Evolutionary conservation across 1,284 basidiomycete species (phyloP).

Genomic region (Leucoagaricus sp.): DNA sequence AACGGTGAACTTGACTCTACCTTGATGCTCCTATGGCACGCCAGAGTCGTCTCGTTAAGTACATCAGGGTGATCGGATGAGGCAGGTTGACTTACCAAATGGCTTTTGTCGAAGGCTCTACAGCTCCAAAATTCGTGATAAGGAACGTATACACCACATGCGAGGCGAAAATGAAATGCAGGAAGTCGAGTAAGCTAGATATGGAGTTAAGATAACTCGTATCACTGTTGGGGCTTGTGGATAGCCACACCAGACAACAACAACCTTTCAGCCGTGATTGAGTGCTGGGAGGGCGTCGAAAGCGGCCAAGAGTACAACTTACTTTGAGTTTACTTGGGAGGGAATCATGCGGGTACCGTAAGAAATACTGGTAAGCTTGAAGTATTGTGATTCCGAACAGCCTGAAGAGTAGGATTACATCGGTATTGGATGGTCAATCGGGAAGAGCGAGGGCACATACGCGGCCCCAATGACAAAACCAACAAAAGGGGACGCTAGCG

Average conservation of each 20-base stretch:
- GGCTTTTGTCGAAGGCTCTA: neutral
- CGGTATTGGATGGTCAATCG: too few relatives aligned
- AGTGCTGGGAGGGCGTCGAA: neutral
- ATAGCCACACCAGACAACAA: neutral
- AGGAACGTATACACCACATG: neutral
- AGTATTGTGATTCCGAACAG: neutral
- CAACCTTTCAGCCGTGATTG: neutral
- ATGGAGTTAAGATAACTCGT: neutral
- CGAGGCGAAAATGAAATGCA: constrained; percentile 1
- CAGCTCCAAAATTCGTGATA: neutral
- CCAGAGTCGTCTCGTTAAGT: neutral
- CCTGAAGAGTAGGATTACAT: neutral
- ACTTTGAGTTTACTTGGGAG: neutral
- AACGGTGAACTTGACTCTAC: too few relatives aligned
- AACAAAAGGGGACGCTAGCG: neutral
- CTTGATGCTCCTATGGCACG: constrained; percentile 8
- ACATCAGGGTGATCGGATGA: neutral
- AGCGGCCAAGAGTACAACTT: neutral
- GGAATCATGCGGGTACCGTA: neutral
- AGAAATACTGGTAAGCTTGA: neutral
- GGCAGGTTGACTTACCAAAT: neutral
- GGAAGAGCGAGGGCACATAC: neutral
- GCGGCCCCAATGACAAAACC: neutral
- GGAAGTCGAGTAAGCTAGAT: neutral
- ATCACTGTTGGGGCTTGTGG: neutral